These are phyloP conservation scores for Ascochyta lentis DNA, from an alignment of 2,329 filamentous ascomycete species.

Conservation along the genomic window DNA sequence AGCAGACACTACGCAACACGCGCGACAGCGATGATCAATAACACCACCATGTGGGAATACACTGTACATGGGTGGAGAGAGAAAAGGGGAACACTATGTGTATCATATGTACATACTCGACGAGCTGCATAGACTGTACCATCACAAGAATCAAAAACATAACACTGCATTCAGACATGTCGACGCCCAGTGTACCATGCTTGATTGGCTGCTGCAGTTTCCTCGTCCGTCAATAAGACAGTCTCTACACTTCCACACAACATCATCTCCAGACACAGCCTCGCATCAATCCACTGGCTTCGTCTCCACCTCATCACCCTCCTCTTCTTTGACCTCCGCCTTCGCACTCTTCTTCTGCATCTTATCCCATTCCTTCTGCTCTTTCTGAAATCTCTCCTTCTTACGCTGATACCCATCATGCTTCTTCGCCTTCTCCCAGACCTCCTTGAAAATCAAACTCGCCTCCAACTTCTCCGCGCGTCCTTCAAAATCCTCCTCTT, in stretches of 20 bases:
- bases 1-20: slow-evolving; percentile 10
- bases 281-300: background rate
- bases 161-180: too few species aligned
- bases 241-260: too few species aligned
- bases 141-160: background rate
- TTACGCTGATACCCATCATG: slow-evolving; percentile 54
- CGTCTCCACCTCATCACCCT: background rate
- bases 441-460: slow-evolving; percentile 57
- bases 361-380: slow-evolving; percentile 55
- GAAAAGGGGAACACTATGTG: background rate
- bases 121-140: background rate
- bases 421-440: slow-evolving; percentile 57
- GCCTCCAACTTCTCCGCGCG: slow-evolving; percentile 59
- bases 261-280: too few species aligned
- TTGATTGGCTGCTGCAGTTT: too few species aligned
- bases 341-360: slow-evolving; percentile 21
- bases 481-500: slow-evolving; percentile 54
- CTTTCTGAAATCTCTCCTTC: slow-evolving; percentile 57
- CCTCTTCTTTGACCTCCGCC: slow-evolving; percentile 5
- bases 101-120: slow-evolving; percentile 1
- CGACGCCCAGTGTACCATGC: too few species aligned
- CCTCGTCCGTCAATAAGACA: too few species aligned
- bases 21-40: background rate
- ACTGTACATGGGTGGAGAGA: background rate
- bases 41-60: background rate